phyloP scores from a whole-genome alignment of 352 stramenopile species.

The Pythium pyrilobum region DNA sequence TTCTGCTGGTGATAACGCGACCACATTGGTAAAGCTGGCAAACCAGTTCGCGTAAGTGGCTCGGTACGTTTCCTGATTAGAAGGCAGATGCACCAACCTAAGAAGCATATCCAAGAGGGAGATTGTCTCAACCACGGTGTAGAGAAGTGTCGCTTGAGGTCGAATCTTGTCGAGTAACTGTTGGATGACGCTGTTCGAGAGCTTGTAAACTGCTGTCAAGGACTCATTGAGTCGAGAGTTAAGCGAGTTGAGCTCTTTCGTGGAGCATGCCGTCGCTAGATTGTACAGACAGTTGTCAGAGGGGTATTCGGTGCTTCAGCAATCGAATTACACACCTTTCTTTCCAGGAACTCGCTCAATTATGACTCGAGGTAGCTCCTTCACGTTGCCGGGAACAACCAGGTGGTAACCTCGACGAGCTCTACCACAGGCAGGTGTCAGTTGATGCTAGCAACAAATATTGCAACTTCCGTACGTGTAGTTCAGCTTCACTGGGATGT shows the following conservation, averaged over 20 bases:
- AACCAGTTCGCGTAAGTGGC: too few species aligned
- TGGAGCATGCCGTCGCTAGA: conserved; percentile 82
- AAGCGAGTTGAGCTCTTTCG: conserved; percentile 79
- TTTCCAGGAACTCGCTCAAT: conserved; percentile 63
- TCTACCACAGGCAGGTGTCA: conserved; percentile 22
- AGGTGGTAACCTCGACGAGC: conserved; percentile 72
- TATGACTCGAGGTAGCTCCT: conserved; percentile 48
- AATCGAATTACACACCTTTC: conserved; percentile 33
- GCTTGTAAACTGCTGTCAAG: conserved; percentile 79
- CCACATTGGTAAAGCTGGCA: conserved; percentile 83
- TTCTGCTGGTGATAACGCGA: conserved; percentile 65
- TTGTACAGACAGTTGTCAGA: background rate
- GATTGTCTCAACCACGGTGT: conserved; percentile 85
- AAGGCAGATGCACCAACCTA: too few species aligned
- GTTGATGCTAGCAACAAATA: too few species aligned
- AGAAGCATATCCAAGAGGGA: conserved; percentile 91
- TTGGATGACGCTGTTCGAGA: conserved; percentile 86
- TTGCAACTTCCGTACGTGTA: conserved; percentile 87
- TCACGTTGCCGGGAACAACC: conserved; percentile 42
- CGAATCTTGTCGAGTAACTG: conserved; percentile 76
- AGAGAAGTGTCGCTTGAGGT: conserved; percentile 64
- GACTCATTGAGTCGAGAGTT: conserved; percentile 81
- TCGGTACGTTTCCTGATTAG: too few species aligned
- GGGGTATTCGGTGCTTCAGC: too few species aligned
- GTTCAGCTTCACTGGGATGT: conserved; percentile 59